Base-by-base conservation (phyloP, 2,329 filamentous ascomycete genomes). In the Colletotrichum graminicola region DNA sequence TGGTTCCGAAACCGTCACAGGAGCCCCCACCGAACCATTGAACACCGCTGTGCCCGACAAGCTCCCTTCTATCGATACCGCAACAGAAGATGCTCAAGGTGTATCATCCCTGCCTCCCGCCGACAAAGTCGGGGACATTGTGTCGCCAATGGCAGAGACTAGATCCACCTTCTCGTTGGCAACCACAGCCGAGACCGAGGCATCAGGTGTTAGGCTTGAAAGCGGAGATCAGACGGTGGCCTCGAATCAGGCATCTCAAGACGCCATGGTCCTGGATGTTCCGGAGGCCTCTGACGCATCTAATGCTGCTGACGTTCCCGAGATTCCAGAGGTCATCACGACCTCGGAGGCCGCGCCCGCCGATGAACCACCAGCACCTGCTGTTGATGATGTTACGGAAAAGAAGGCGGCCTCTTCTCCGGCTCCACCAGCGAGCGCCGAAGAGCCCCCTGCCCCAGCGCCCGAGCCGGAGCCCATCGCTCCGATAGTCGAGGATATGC, bases 41-140 rank as follows among this genome's bases (percentile, higher is more conserved):
- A 41, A 43, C 23, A 8, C 64, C 10, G n/a, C n/a, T n/a, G n/a
- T 36, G 14, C 34, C 59, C 41, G 66, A 61, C 14, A 54, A 64
- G 39, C 51, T 66, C 4, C 59, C 70, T 21, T 29, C 61, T 16
- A 29, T 56, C 23, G 61, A 71, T 10, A 66, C 61, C 4, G 7
- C 21, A n/a, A 34, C 66, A 5, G 70, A 70, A 7, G n/a, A 39
- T 32, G 57, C 61, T 6, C 67, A 65, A 11, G 70, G 66, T 54
- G 47, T 47, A n/a, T 63, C 61, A 26, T 64, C 34, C 5, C 68
- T 72, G 14, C 66, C 68, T 45, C 68, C 68, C 12, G 68, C 68
- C 7, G 68, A 71, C 18, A 71, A 71, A 51, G 68, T 71, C 7
- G 68, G 68, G 16, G 68, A 71, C 59, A 71, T 71, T 21, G 68